These are phyloP conservation scores for Solanum chacoense DNA, from an alignment of 305 asterid species.

Conservation along the genomic window DNA sequence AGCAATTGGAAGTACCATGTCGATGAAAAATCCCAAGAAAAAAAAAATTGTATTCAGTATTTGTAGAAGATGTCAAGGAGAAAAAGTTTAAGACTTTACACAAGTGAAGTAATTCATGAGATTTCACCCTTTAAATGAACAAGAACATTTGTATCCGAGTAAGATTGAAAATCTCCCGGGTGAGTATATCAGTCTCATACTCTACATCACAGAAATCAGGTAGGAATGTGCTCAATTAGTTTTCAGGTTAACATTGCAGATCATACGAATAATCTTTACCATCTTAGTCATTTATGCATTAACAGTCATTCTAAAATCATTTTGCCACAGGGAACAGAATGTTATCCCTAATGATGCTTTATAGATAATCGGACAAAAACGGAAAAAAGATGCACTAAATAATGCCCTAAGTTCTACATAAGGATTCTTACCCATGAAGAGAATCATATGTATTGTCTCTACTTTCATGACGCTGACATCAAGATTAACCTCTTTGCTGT, in stretches of 20 bases:
- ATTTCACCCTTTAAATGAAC: background rate
- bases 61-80: background rate
- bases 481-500: conserved; percentile 60
- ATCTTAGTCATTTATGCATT: background rate
- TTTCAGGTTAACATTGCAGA: background rate
- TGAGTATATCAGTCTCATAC: background rate
- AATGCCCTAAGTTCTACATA: background rate
- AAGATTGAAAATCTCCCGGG: background rate
- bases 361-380: background rate
- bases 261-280: background rate
- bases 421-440: conserved; percentile 60
- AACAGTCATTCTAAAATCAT: background rate
- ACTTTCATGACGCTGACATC: conserved; percentile 77
- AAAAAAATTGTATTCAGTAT: background rate
- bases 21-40: background rate
- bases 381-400: background rate
- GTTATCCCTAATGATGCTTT: background rate
- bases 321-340: background rate
- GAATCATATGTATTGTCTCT: conserved; percentile 92
- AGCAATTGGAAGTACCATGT: background rate
- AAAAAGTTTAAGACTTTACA: background rate
- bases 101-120: background rate
- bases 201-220: background rate
- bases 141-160: background rate
- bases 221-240: background rate